phyloP scores from a whole-genome alignment of 305 asterid genomes.

The Fraxinus sp. region DNA sequence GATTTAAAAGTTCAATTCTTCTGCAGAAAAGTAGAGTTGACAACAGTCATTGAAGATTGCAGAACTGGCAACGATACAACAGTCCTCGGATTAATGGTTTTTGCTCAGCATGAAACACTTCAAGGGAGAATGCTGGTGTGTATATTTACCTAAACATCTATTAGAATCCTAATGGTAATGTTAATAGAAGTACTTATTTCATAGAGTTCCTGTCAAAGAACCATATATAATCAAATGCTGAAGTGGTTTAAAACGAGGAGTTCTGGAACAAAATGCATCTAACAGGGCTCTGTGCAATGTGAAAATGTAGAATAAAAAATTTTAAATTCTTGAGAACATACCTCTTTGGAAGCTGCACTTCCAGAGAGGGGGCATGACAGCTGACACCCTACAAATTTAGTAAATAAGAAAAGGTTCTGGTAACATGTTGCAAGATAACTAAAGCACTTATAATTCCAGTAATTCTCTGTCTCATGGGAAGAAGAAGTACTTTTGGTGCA shows the following conservation, averaged over 20 bases:
- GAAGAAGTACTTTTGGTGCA: constrained; percentile 42
- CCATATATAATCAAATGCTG: background rate
- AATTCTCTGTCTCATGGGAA: constrained; percentile 19
- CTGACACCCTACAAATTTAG: constrained; percentile 47
- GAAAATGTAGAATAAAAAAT: background rate
- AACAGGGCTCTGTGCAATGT: constrained; percentile 9
- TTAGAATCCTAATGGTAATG: constrained; percentile 7
- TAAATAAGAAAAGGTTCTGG: constrained; percentile 21
- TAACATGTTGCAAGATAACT: constrained; percentile 17
- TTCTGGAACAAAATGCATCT: constrained; percentile 13
- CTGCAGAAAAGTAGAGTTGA: constrained; percentile 1
- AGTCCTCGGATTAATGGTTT: constrained; percentile 14
- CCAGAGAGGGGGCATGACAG: constrained; percentile 35
- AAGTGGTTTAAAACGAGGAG: constrained; percentile 12
- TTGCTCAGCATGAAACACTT: constrained; percentile 18
- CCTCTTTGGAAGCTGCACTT: constrained; percentile 45
- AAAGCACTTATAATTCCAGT: constrained; percentile 16
- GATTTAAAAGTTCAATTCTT: constrained; percentile 10
- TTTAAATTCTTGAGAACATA: constrained; percentile 29
- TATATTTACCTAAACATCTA: background rate
- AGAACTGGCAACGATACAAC: background rate
- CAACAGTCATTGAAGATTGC: constrained; percentile 10
- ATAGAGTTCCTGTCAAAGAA: background rate
- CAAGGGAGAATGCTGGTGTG: background rate
- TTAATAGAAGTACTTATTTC: background rate